phyloP scores from a whole-genome alignment of 495 filamentous ascomycete species.

The Jackrogersella multiformis region DNA sequence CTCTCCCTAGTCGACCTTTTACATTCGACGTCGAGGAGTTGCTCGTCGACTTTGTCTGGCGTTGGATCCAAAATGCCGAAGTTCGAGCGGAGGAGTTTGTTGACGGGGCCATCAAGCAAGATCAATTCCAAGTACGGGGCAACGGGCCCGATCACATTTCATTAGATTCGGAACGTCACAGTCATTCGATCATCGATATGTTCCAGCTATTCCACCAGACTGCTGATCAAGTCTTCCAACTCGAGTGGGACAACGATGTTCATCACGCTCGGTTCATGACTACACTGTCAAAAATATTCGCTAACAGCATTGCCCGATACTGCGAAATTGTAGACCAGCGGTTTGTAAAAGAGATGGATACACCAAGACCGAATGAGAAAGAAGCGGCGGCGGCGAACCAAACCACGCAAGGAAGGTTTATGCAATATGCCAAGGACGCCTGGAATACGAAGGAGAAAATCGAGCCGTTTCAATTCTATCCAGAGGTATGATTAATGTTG shows the following conservation, averaged over 20 bases:
- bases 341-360: constrained; percentile 92
- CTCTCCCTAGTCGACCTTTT: constrained; percentile 73
- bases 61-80: constrained; percentile 87
- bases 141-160: constrained; percentile 67
- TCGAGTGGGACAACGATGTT: constrained; percentile 92
- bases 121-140: constrained; percentile 76
- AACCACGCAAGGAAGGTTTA: constrained; percentile 87
- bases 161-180: constrained; percentile 87
- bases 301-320: constrained; percentile 83
- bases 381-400: constrained; percentile 80
- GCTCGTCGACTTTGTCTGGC: constrained; percentile 92
- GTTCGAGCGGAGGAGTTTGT: constrained; percentile 83
- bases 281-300: constrained; percentile 85
- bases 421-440: constrained; percentile 94
- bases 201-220: constrained; percentile 93
- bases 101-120: constrained; percentile 87
- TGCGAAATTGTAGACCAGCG: constrained; percentile 89
- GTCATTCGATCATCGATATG: constrained; percentile 90
- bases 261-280: constrained; percentile 99
- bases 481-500: constrained; percentile 70
- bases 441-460: constrained; percentile 93
- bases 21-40: constrained; percentile 86
- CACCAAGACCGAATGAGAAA: constrained; percentile 74
- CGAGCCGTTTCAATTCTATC: constrained; percentile 97
- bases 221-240: constrained; percentile 81